These are phyloP conservation scores for Aspergillus pseudoterreus DNA, from an alignment of 2,329 filamentous ascomycete species.

Conservation along the genomic window DNA sequence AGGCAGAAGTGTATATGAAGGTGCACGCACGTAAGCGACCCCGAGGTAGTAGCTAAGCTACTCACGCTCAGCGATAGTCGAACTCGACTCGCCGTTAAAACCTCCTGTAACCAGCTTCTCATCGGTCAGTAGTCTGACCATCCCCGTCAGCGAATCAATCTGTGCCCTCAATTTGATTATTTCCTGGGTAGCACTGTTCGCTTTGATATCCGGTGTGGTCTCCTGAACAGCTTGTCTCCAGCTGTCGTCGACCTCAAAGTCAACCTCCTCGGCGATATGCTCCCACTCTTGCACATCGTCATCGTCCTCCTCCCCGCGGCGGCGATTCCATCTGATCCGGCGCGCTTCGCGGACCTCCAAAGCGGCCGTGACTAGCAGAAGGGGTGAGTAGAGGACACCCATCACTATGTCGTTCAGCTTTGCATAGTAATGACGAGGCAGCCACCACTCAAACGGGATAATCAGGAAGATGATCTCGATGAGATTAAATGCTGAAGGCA, in stretches of 20 bases:
- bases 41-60: background rate
- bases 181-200: constrained; percentile 72
- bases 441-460: constrained; percentile 92
- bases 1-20: no score
- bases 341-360: constrained; percentile 65
- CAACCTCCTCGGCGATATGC: constrained; percentile 64
- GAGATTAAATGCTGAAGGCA: constrained; percentile 68
- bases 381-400: constrained; percentile 76
- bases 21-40: background rate
- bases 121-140: constrained; percentile 58
- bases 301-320: constrained; percentile 81
- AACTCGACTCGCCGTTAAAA: constrained; percentile 12
- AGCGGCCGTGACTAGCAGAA: constrained; percentile 73
- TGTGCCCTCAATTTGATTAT: constrained; percentile 41
- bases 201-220: constrained; percentile 77
- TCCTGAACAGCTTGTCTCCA: constrained; percentile 77
- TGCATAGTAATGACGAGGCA: constrained; percentile 70
- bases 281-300: constrained; percentile 92
- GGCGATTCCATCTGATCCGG: constrained; percentile 68
- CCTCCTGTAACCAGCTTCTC: constrained; percentile 14
- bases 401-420: constrained; percentile 85
- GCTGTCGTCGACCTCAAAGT: constrained; percentile 72
- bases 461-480: constrained; percentile 79
- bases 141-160: constrained; percentile 60
- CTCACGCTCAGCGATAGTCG: constrained; percentile 6